Percentiles rank a stretch among this genome's conserved stretches.
phyloP scores from a whole-genome alignment of 1,139 yeast species.

The Petasospora fabianii region DNA sequence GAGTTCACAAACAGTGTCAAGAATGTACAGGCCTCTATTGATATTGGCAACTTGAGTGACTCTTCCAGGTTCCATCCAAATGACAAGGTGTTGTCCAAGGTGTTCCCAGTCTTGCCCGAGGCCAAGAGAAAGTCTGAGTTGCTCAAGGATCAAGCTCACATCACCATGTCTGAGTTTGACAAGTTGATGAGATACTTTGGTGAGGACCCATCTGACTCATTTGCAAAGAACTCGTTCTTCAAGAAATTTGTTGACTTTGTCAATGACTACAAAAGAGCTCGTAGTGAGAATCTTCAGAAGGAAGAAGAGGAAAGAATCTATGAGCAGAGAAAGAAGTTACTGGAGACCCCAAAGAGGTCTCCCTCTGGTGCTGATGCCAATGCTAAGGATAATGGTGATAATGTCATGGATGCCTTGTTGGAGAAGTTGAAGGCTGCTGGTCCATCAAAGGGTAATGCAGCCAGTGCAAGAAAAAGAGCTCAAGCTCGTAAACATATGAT shows the following conservation, averaged over 20 bases:
- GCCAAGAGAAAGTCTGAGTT: conserved; percentile 67
- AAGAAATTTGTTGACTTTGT: conserved; percentile 63
- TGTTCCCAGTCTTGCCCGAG: conserved; percentile 61
- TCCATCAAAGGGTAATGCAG: conserved; percentile 66
- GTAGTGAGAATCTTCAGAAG: conserved; percentile 55
- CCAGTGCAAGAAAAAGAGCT: conserved; percentile 80
- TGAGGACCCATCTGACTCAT: conserved; percentile 68
- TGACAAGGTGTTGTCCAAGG: conserved; percentile 60
- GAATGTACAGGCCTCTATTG: conserved; percentile 70
- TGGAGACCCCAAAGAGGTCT: conserved; percentile 42
- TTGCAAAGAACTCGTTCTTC: conserved; percentile 65
- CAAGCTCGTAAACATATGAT: conserved; percentile 62
- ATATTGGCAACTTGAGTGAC: conserved; percentile 74
- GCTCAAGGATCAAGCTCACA: conserved; percentile 56
- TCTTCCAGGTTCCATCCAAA: conserved; percentile 70
- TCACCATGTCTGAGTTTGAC: conserved; percentile 66
- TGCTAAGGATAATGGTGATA: conserved; percentile 31
- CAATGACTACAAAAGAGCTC: conserved; percentile 63
- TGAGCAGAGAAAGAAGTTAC: conserved; percentile 58
- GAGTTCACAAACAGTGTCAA: conserved; percentile 54
- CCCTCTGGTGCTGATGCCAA: conserved; percentile 3
- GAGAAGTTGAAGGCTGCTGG: conserved; percentile 75
- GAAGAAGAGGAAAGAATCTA: conserved; percentile 71
- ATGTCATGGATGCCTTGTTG: conserved; percentile 70
- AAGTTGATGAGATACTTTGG: conserved; percentile 71